A percentile compares a stretch with the other conserved stretches of the same genome.
phyloP scores from a whole-genome alignment of 2,329 filamentous ascomycete genomes.

The Pseudocercospora vitis region DNA sequence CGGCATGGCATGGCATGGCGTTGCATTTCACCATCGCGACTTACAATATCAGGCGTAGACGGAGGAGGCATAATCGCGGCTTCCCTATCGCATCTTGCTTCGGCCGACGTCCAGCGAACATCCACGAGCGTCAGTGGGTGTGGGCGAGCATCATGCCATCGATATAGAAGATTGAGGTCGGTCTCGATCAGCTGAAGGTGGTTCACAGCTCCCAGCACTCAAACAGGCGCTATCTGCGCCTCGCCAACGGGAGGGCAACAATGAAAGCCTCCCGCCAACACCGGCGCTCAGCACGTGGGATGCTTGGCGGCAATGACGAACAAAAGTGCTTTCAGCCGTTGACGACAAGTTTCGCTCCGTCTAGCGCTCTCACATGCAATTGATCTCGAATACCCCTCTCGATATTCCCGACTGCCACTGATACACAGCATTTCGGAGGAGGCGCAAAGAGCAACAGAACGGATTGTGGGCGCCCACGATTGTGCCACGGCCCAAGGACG shows the following conservation, averaged over 20 bases:
- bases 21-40: not conserved
- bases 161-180: too few species aligned
- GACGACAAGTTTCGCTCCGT: not conserved
- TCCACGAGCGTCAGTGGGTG: too few species aligned
- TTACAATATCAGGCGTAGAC: conserved; percentile 3
- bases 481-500: not conserved
- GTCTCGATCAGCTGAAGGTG: too few species aligned
- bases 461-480: too few species aligned
- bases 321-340: not conserved
- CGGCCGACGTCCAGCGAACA: too few species aligned
- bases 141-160: too few species aligned
- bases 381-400: not conserved
- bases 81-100: conserved; percentile 5
- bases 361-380: conserved; percentile 3
- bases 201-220: too few species aligned
- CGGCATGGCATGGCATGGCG: not conserved
- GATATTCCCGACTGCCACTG: not conserved
- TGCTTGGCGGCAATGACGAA: conserved; percentile 6
- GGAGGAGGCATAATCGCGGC: conserved; percentile 8
- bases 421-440: not conserved
- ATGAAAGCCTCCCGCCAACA: not conserved
- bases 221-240: not conserved
- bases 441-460: too few species aligned
- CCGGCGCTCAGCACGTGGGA: conserved; percentile 2
- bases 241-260: not conserved